Evolutionary conservation across 75 land plant species (phyloP).

Genomic region (Picea sitchensis): DNA sequence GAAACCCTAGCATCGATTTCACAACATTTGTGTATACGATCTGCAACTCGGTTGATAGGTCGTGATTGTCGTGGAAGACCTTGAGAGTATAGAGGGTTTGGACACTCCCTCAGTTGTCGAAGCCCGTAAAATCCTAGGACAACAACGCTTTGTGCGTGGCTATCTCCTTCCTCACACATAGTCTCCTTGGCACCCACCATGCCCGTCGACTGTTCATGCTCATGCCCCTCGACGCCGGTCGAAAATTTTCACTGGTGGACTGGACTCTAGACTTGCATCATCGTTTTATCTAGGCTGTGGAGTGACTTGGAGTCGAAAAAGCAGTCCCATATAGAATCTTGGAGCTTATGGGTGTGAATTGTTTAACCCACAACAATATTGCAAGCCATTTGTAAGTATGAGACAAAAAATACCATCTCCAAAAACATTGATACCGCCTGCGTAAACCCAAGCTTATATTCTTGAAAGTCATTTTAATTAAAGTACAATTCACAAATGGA

Average conservation of each 20-base stretch:
- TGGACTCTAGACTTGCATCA: constrained; percentile 87
- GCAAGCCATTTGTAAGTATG: constrained; percentile 81
- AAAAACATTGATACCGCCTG: constrained; percentile 2
- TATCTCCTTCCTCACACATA: too few relatives aligned
- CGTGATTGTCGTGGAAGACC: too few relatives aligned
- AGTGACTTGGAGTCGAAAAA: constrained; percentile 80
- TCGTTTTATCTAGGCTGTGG: constrained; percentile 81
- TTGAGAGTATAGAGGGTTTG: too few relatives aligned
- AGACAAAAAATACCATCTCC: constrained; percentile 24
- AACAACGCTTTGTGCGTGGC: too few relatives aligned
- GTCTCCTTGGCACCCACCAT: too few relatives aligned
- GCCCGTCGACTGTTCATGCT: too few relatives aligned
- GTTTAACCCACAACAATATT: constrained; percentile 79
- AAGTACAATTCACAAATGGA: neutral
- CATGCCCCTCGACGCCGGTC: too few relatives aligned
- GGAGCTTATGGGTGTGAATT: constrained; percentile 82
- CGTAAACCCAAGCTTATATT: neutral
- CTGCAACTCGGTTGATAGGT: too few relatives aligned
- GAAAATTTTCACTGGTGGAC: constrained; percentile 38
- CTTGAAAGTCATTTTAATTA: neutral
- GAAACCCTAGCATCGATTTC: too few relatives aligned
- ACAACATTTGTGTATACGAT: too few relatives aligned
- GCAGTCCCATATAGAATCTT: constrained; percentile 82
- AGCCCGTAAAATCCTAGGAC: too few relatives aligned
- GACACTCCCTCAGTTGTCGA: too few relatives aligned